These are phyloP conservation scores for Moricandia moricandioides DNA, from an alignment of 345 rosid species.

Conservation along the genomic window DNA sequence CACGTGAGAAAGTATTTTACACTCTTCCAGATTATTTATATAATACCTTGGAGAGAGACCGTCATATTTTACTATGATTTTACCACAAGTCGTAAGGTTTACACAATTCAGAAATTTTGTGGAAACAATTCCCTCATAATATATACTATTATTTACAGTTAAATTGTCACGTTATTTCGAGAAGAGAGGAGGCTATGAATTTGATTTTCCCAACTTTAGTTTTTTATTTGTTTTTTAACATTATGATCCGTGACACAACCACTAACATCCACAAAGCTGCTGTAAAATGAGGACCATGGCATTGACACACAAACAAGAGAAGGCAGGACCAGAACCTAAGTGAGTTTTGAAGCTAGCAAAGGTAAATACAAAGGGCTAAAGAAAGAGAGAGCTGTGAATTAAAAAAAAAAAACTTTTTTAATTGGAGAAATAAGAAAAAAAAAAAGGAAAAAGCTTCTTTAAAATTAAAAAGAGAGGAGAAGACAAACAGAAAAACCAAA, in stretches of 20 bases:
- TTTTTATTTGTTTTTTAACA: not conserved
- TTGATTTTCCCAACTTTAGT: not conserved
- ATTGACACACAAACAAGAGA: not conserved
- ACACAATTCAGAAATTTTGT: slow-evolving; percentile 10
- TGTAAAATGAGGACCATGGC: not conserved
- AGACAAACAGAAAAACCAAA: not conserved
- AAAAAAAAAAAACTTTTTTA: not conserved
- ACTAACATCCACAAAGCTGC: not conserved
- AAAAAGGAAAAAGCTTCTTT: not conserved
- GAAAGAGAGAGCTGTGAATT: not conserved
- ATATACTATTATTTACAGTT: not conserved
- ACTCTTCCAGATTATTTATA: not conserved
- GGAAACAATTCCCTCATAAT: not conserved
- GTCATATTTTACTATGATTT: not conserved
- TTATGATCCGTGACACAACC: not conserved
- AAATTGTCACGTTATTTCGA: not conserved
- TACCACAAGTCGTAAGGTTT: not conserved
- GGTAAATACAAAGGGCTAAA: not conserved
- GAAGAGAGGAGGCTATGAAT: not conserved
- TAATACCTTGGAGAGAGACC: not conserved
- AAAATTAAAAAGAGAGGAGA: not conserved
- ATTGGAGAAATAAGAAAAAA: not conserved
- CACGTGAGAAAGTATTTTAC: slow-evolving; percentile 9
- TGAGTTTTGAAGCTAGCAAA: not conserved
- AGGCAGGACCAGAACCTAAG: slow-evolving; percentile 19